Conservation (phyloP, 2,329 filamentous ascomycete genomes). For the Talaromyces sp. region DNA sequence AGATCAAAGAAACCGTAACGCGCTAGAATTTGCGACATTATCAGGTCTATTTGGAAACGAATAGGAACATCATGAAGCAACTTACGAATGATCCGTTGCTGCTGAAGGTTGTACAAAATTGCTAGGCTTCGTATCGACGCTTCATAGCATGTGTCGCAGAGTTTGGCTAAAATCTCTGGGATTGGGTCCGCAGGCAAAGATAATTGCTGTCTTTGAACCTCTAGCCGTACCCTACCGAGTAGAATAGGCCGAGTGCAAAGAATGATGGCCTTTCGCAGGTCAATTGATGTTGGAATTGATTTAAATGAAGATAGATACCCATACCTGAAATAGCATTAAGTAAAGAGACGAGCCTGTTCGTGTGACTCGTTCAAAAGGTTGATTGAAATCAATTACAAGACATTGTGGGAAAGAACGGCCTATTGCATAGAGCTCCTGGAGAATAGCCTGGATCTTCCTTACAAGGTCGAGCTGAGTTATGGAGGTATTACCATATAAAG, state of each 20-base stretch:
- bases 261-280: slow-evolving; percentile 20
- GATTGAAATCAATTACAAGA: slow-evolving; percentile 20
- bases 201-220: slow-evolving; percentile 13
- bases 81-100: slow-evolving; percentile 21
- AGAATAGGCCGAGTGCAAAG: slow-evolving; percentile 24
- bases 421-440: slow-evolving; percentile 20
- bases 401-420: slow-evolving; percentile 18
- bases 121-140: slow-evolving; percentile 22
- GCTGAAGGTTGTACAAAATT: slow-evolving; percentile 20
- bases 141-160: slow-evolving; percentile 26
- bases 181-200: slow-evolving; percentile 2
- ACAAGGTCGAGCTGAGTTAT: slow-evolving; percentile 24
- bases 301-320: too few species aligned
- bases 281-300: neutral
- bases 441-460: slow-evolving; percentile 16
- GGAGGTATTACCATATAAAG: slow-evolving; percentile 23
- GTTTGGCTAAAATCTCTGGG: slow-evolving; percentile 10
- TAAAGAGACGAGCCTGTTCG: slow-evolving; percentile 26
- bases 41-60: too few species aligned
- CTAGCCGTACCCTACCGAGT: slow-evolving; percentile 18
- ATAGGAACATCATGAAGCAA: neutral
- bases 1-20: slow-evolving; percentile 28
- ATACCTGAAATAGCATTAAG: slow-evolving; percentile 25
- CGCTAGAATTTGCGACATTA: slow-evolving; percentile 5
- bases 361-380: slow-evolving; percentile 17